phyloP scores from a whole-genome alignment of 2,329 filamentous ascomycete genomes.

The Cryphonectria carpinicola region DNA sequence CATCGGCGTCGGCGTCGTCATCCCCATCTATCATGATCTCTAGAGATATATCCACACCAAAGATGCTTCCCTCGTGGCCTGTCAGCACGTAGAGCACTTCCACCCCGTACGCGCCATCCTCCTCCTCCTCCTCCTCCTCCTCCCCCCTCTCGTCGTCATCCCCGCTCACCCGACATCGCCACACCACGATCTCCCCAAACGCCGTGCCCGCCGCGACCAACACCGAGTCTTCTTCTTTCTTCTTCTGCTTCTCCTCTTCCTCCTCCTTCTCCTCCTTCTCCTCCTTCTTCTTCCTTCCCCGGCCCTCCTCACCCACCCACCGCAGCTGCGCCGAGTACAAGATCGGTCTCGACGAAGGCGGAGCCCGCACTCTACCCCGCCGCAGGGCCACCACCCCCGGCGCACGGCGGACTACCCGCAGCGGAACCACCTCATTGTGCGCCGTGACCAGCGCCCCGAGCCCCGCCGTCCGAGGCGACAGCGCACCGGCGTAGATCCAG shows the following conservation, averaged over 20 bases:
- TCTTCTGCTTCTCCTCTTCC: too few species aligned
- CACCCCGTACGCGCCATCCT: constrained; percentile 31
- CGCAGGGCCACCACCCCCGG: constrained; percentile 36
- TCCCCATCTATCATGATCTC: constrained; percentile 42
- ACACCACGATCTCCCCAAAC: constrained; percentile 91
- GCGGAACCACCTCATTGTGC: constrained; percentile 76
- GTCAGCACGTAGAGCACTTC: constrained; percentile 59
- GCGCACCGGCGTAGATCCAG: constrained; percentile 74
- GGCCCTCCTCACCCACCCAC: constrained; percentile 55
- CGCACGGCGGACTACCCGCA: constrained; percentile 38
- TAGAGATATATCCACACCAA: constrained; percentile 80
- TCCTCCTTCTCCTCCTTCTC: too few species aligned
- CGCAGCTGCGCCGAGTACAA: constrained; percentile 81
- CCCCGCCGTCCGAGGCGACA: constrained; percentile 48
- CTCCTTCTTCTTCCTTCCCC: constrained; percentile 33
- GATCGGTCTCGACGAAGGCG: constrained; percentile 70
- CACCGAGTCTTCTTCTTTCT: constrained; percentile 42
- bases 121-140: too few species aligned
- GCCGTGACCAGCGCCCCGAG: constrained; percentile 74
- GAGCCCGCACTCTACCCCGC: constrained; percentile 59
- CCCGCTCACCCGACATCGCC: constrained; percentile 65
- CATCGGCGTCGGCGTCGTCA: background rate
- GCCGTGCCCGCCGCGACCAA: constrained; percentile 88
- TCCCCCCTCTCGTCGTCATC: background rate
- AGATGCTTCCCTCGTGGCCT: constrained; percentile 90